These are phyloP conservation scores for Onygenales sp. DNA, from an alignment of 2,329 filamentous ascomycete species.

Conservation along the genomic window DNA sequence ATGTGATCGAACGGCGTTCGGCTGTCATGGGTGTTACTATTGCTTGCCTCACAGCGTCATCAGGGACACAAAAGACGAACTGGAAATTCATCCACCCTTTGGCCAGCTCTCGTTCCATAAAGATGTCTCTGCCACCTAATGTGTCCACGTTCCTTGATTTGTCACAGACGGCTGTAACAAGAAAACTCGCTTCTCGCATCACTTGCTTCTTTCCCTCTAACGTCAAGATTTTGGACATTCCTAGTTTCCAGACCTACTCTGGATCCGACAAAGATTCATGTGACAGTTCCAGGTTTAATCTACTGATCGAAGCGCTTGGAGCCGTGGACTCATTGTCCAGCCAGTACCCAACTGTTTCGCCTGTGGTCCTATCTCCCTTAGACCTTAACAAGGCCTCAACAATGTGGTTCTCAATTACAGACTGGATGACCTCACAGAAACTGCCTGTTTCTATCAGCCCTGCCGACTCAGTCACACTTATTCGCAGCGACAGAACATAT, in stretches of 20 bases:
- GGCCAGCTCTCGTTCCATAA: neutral
- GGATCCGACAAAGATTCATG: neutral
- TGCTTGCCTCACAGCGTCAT: neutral
- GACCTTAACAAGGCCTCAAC: neutral
- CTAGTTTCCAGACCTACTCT: neutral
- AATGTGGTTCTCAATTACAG: constrained; percentile 3
- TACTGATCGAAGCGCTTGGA: neutral
- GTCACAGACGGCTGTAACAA: neutral
- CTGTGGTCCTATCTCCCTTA: neutral
- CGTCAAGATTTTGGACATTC: neutral
- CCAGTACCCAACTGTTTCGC: neutral
- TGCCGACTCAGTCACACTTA: neutral
- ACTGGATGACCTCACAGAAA: constrained; percentile 3
- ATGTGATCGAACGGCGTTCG: neutral
- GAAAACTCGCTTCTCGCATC: neutral
- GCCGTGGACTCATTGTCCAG: neutral
- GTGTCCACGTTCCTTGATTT: neutral
- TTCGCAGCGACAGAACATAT: constrained; percentile 8
- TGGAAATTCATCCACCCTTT: neutral
- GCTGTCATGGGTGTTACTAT: neutral
- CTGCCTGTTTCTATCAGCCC: constrained; percentile 1
- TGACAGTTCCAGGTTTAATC: neutral
- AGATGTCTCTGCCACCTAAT: neutral
- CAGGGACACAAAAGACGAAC: neutral
- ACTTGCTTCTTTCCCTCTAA: neutral